A percentile compares a stretch with the other conserved stretches of the same genome.
Evolutionary conservation across 805 yeast species (phyloP).

Genomic region (Lachancea kluyveri): DNA sequence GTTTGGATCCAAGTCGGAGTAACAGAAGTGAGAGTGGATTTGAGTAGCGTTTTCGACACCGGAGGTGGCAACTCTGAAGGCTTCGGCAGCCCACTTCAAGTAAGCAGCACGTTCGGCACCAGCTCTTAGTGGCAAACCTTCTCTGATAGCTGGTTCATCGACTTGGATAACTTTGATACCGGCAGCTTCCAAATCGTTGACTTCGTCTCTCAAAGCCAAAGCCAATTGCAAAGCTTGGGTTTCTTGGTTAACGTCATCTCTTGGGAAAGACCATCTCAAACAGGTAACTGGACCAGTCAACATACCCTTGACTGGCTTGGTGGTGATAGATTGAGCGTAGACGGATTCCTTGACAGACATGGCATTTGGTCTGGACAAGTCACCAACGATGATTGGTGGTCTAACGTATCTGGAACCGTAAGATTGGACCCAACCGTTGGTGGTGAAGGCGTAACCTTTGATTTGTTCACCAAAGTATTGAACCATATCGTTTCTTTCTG

Average conservation of each 20-base stretch:
- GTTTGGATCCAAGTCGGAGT: slow-evolving; percentile 99
- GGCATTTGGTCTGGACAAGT: slow-evolving; percentile 95
- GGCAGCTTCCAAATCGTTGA: slow-evolving; percentile 94
- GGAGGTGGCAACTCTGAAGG: slow-evolving; percentile 98
- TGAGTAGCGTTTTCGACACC: slow-evolving; percentile 94
- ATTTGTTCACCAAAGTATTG: slow-evolving; percentile 99
- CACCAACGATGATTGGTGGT: slow-evolving; percentile 99
- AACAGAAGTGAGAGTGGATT: slow-evolving; percentile 99
- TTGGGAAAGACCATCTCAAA: slow-evolving; percentile 99
- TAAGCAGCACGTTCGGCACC: slow-evolving; percentile 95
- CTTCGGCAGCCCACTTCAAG: slow-evolving; percentile 98
- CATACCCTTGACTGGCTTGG: slow-evolving; percentile 99
- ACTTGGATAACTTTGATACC: slow-evolving; percentile 98
- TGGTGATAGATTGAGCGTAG: slow-evolving; percentile 94
- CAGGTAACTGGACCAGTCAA: slow-evolving; percentile 99
- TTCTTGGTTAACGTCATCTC: slow-evolving; percentile 92
- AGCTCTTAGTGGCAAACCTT: slow-evolving; percentile 98
- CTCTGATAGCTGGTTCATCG: slow-evolving; percentile 99
- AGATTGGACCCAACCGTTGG: slow-evolving; percentile 99
- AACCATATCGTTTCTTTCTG: slow-evolving; percentile 99
- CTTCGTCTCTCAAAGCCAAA: slow-evolving; percentile 97
- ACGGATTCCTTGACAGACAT: slow-evolving; percentile 99
- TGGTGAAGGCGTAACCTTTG: slow-evolving; percentile 97
- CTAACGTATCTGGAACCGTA: slow-evolving; percentile 99
- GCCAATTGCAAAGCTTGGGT: slow-evolving; percentile 95